These are phyloP conservation scores for Phyllachora maydis DNA, from an alignment of 2,329 filamentous ascomycete species.

Conservation along the genomic window DNA sequence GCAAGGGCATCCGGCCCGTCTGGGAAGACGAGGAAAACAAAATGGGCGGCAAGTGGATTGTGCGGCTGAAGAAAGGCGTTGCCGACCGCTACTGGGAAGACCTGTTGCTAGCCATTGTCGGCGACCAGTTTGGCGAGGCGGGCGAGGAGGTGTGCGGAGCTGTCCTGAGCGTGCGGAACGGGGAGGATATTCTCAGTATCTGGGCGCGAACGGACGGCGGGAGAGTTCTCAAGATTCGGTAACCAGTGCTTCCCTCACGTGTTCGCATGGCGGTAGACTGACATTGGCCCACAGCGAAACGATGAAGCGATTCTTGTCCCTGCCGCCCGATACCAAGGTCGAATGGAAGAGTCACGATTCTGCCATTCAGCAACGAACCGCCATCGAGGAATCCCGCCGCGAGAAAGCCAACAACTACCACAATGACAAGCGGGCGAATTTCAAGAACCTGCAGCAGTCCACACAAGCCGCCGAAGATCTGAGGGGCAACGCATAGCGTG, in stretches of 20 bases:
- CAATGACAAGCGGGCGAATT: constrained; percentile 9
- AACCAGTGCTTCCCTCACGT: constrained; percentile 9
- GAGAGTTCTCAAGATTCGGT: constrained; percentile 91
- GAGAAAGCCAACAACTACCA: constrained; percentile 45
- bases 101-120: constrained; percentile 71
- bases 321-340: constrained; percentile 76
- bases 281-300: constrained; percentile 45
- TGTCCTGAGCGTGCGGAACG: constrained; percentile 82
- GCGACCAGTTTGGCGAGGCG: constrained; percentile 84
- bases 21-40: constrained; percentile 99
- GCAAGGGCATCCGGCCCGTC: constrained; percentile 85
- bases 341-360: constrained; percentile 94
- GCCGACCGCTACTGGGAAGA: constrained; percentile 96
- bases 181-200: constrained; percentile 92
- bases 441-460: constrained; percentile 11
- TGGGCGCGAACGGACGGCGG: constrained; percentile 92
- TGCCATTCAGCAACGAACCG: constrained; percentile 78
- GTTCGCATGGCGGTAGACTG: background rate
- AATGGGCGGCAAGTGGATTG: constrained; percentile 91
- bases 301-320: constrained; percentile 73
- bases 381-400: constrained; percentile 77
- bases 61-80: constrained; percentile 91
- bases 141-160: constrained; percentile 88
- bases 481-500: too few relatives aligned
- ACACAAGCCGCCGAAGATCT: constrained; percentile 1